Base-by-base conservation (phyloP, 495 filamentous ascomycete species). In the Lepraria neglecta region DNA sequence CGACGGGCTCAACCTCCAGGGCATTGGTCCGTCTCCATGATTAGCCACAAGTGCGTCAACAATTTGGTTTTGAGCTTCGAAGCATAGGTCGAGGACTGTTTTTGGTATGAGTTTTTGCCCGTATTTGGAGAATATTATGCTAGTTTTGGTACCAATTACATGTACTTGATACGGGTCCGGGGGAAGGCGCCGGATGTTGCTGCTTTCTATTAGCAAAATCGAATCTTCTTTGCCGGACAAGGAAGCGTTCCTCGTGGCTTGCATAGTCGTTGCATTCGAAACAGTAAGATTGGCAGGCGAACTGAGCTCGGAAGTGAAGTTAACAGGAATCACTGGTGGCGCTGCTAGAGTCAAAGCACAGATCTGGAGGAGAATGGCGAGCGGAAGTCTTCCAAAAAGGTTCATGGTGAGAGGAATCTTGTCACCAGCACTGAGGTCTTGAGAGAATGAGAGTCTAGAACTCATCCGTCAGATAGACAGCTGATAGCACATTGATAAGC, bases 41-140 rank as follows among this genome's bases (percentile, higher is more conserved):
- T 14, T 44, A 38, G 47, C 47, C 21, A 60, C 58, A 9, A 60
- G 17, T 6, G 47, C 58, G 9, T 53, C 58, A 42, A 60, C 31
- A n/a, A 60, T 31, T 2, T 7, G 19, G 9, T 14, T 42, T 21
- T 60, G 58, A 24, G 47, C 47, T 35, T 60, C 35, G 38, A 60
- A 24, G 27, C 38, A 21, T 12, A 60, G 11, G 24, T 51, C 48
- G 2, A 53, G 46, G 6, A 60, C 47, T 3, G n/a, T 21, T 3
- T 21, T 10, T 11, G 33, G 15, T 2, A 14, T 3, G 33, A 60
- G 7, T 38, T n/a, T n/a, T 5, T 24, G n/a, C 28, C 58, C 33
- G 15, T 42, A 60, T 5, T 42, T 1, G 35, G 45, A 19, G 35
- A 60, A 30, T 12, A 60, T 60, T 12, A 60, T 24, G 24, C 47